These are phyloP conservation scores for Pseudonectria foliicola DNA, from an alignment of 2,329 filamentous ascomycete species.

Conservation along the genomic window DNA sequence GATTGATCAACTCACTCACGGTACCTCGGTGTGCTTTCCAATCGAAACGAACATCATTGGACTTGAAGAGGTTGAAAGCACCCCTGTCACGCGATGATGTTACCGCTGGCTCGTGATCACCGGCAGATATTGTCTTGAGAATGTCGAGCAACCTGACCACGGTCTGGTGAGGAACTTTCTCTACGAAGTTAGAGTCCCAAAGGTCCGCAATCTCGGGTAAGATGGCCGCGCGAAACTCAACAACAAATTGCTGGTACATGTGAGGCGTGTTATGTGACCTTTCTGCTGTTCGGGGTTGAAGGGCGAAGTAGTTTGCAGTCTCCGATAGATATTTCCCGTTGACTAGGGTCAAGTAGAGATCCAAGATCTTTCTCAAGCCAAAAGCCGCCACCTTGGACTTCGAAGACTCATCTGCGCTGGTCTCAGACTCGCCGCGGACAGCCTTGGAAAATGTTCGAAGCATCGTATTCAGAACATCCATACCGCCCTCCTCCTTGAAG, in stretches of 20 bases:
- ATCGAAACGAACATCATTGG: conserved; percentile 36
- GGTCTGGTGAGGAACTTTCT: conserved; percentile 70
- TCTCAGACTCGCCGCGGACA: conserved; percentile 25
- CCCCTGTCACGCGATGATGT: conserved; percentile 48
- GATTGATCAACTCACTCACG: conserved; percentile 26
- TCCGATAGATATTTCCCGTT: conserved; percentile 77
- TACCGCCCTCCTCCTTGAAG: conserved; percentile 75
- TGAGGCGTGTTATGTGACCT: conserved; percentile 34
- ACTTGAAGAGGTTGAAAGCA: conserved; percentile 37
- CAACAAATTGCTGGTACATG: conserved; percentile 65
- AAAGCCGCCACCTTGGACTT: conserved; percentile 44
- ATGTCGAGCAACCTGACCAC: conserved; percentile 78
- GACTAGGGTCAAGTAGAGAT: conserved; percentile 69
- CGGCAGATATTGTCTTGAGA: conserved; percentile 67
- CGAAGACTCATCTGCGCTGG: conserved; percentile 39
- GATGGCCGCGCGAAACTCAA: conserved; percentile 77
- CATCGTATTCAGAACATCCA: conserved; percentile 66
- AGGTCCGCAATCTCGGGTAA: conserved; percentile 69
- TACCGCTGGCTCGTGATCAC: conserved; percentile 66
- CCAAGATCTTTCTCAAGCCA: conserved; percentile 74
- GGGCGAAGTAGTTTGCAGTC: conserved; percentile 50
- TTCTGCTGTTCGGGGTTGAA: conserved; percentile 34
- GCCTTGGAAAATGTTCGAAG: conserved; percentile 54
- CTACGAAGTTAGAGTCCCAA: conserved; percentile 80
- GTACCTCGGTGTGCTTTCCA: conserved; percentile 32